Evolutionary conservation across 495 filamentous ascomycete genomes (phyloP).

Genomic region (Friedmanniomyces endolithicus): DNA sequence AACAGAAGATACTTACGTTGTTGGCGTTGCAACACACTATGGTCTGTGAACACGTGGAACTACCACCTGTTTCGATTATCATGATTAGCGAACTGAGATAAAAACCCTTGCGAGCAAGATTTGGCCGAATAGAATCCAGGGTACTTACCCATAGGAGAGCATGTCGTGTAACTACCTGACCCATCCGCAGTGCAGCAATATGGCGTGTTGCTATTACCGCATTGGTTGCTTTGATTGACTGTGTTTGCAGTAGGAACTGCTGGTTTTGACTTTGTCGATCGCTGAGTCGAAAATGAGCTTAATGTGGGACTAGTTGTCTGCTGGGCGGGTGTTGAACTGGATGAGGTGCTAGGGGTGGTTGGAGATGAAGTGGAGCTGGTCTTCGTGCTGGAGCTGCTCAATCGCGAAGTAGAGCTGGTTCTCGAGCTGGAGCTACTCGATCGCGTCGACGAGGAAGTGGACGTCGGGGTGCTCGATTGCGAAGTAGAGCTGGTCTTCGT

Average conservation of each 20-base stretch:
- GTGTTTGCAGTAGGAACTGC: neutral
- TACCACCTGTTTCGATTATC: neutral
- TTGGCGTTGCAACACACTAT: neutral
- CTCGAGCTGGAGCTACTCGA: neutral
- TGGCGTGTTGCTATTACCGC: neutral
- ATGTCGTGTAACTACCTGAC: neutral
- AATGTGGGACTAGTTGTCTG: neutral
- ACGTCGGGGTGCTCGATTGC: too few species aligned
- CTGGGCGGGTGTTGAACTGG: neutral
- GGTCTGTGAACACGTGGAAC: neutral
- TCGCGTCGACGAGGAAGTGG: neutral
- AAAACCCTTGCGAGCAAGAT: neutral
- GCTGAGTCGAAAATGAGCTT: neutral
- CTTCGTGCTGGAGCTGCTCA: neutral
- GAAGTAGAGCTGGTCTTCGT: neutral
- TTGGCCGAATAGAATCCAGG: neutral
- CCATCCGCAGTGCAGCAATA: neutral
- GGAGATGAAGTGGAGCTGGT: neutral
- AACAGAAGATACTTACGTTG: neutral
- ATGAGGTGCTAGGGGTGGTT: neutral
- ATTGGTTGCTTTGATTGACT: neutral
- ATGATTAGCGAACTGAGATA: neutral
- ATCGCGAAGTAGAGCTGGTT: neutral
- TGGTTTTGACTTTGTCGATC: neutral
- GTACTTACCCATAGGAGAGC: neutral